Conservation (phyloP, 2,329 filamentous ascomycete species). For the Xylariaceae sp. region DNA sequence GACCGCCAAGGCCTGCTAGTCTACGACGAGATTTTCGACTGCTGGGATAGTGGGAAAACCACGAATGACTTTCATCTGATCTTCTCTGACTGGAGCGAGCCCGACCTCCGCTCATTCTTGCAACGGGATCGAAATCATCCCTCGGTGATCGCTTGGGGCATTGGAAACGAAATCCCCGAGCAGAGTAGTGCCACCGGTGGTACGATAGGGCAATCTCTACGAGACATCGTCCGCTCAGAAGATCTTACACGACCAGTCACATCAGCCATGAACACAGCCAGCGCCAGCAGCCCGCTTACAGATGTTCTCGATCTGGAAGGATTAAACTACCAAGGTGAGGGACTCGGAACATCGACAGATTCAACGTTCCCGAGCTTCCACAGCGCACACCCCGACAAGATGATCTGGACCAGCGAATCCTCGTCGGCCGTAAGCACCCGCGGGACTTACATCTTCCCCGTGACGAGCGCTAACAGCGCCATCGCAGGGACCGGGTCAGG, state of each 20-base stretch:
- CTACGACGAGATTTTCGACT: constrained; percentile 50
- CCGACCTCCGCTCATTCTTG: constrained; percentile 46
- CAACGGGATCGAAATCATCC: constrained; percentile 51
- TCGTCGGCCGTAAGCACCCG: constrained; percentile 44
- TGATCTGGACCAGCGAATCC: constrained; percentile 40
- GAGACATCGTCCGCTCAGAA: constrained; percentile 40
- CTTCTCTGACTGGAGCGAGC: constrained; percentile 49
- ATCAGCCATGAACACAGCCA: constrained; percentile 42
- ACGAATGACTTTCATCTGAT: constrained; percentile 46
- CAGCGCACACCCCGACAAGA: constrained; percentile 40
- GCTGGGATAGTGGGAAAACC: constrained; percentile 43
- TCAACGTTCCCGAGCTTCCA: constrained; percentile 35
- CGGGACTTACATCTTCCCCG: constrained; percentile 49
- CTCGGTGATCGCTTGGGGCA: constrained; percentile 47
- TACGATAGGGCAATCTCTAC: constrained; percentile 32
- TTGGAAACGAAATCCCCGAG: constrained; percentile 50
- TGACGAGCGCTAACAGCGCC: constrained; percentile 36
- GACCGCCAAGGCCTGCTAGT: constrained; percentile 47
- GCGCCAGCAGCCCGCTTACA: constrained; percentile 36
- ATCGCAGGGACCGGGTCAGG: constrained; percentile 36
- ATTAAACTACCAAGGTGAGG: constrained; percentile 53
- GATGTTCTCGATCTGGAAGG: constrained; percentile 42
- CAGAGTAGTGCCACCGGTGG: constrained; percentile 29
- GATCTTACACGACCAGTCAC: constrained; percentile 43
- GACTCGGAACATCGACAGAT: constrained; percentile 21